Base-by-base conservation (phyloP, 768 basidiomycete genomes). In the Rhizopogon salebrosus region DNA sequence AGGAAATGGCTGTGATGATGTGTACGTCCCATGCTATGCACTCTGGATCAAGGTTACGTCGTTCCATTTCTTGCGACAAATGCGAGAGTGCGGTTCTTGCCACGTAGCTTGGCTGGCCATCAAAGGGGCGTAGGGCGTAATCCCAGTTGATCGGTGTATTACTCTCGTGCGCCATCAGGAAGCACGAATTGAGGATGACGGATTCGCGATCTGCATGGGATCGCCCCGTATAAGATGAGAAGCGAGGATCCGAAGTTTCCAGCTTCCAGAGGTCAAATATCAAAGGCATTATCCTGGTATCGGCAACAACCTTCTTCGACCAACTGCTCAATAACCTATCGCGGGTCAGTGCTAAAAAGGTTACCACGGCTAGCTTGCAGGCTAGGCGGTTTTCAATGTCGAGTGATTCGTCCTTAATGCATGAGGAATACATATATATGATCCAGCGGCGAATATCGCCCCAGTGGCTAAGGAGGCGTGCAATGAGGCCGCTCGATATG, bases 1-100 rank as follows among this genome's bases (percentile, higher is more conserved):
- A 54, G 9, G 62, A 48, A 23, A 66, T 42, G 4, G 54, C 41
- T 14, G 60, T 62, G 43, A 66, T 26, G 41, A 66, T 62, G 20
- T 68, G 66, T 39, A 62, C 50, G 29, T 68, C 66, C 66, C 64
- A 66, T 7, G 60, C 64, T 6, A 66, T 51, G 18, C 66, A 66
- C 27, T 50, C 37, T 4, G 68, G 11, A 45, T 66, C 66, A 43
- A 59, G 45, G 16, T 51, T 18, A 2, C 27, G 40, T 9, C 50
- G 66, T 11, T 54, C 54, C 11, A 66, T 57, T 41, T 68, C 64
- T 6, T 48, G 57, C 23, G 60, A 58, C 14, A 68, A 60, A 39
- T 68, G 66, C 42, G 55, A 54, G 10, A 67, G 60, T 0, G 64
- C 53, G 36, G 53, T 51, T 23, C 52, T 55, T 1, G 65, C 58